Evolutionary conservation across 768 basidiomycete genomes (phyloP).

Genomic region (Panaeolus cyanescens): DNA sequence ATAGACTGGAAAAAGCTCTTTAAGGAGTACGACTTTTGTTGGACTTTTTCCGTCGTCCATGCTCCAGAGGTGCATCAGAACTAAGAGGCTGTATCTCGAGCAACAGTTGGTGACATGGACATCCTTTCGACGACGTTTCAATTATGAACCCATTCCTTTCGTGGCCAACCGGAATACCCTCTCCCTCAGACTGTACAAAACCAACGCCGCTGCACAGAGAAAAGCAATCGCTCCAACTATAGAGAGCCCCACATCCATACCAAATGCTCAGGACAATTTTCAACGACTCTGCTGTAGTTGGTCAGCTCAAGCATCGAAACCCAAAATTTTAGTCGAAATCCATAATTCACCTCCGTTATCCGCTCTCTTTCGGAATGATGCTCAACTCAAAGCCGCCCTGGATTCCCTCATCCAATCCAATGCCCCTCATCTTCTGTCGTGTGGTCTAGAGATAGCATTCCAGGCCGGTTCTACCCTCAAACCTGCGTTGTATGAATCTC

Average conservation of each 20-base stretch:
- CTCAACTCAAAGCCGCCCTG: constrained; percentile 31
- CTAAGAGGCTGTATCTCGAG: constrained; percentile 55
- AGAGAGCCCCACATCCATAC: neutral
- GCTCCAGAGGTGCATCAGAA: constrained; percentile 64
- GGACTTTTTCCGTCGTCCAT: constrained; percentile 62
- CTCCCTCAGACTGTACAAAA: neutral
- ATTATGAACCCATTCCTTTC: constrained; percentile 7
- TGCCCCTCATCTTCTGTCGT: constrained; percentile 41
- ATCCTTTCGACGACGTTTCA: constrained; percentile 9
- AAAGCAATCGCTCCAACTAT: neutral
- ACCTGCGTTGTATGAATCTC: constrained; percentile 58
- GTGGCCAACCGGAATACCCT: neutral
- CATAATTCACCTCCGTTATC: constrained; percentile 16
- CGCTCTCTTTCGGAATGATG: constrained; percentile 29
- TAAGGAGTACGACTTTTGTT: constrained; percentile 10
- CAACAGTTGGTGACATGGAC: constrained; percentile 27
- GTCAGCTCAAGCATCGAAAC: neutral
- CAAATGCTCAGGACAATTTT: neutral
- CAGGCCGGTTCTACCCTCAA: constrained; percentile 50
- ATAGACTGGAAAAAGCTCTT: neutral
- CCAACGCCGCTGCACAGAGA: neutral
- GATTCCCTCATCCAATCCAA: constrained; percentile 32
- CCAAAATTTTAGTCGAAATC: neutral
- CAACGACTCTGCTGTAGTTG: neutral
- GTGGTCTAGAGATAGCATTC: constrained; percentile 49